phyloP scores from a whole-genome alignment of 257 asterid species.

The Rhazya stricta region DNA sequence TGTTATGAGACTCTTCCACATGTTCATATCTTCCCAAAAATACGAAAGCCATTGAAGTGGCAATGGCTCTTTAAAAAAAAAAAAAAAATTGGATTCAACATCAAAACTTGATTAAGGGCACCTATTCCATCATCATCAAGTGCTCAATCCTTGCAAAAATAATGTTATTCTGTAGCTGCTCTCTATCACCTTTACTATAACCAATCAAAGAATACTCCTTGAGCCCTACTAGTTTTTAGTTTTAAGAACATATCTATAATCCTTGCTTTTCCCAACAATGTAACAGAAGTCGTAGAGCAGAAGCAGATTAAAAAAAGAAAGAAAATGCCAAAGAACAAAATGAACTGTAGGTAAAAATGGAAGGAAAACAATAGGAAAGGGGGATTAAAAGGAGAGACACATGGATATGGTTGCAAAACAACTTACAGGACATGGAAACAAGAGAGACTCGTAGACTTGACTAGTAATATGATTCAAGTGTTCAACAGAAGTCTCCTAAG shows the following conservation, averaged over 20 bases:
- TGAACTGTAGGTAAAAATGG: not conserved
- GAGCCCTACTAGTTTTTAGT: too few relatives aligned
- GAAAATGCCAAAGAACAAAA: not conserved
- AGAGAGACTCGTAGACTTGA: not conserved
- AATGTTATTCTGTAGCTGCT: not conserved
- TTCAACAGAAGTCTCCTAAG: not conserved
- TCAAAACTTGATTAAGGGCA: not conserved
- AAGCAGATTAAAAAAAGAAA: too few relatives aligned
- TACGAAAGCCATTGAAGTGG: not conserved
- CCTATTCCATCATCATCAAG: not conserved
- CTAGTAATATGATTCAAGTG: not conserved
- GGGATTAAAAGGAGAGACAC: not conserved
- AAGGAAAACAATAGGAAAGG: not conserved
- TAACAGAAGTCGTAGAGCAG: too few relatives aligned
- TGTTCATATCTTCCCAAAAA: not conserved
- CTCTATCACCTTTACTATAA: not conserved
- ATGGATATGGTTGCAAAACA: not conserved
- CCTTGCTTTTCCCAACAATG: too few relatives aligned
- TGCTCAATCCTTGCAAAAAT: not conserved
- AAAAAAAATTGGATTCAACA: not conserved
- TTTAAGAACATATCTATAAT: too few relatives aligned
- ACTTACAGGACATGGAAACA: too few relatives aligned
- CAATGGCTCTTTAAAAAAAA: not conserved
- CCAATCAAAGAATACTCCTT: not conserved
- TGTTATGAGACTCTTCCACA: not conserved